These are phyloP conservation scores for Torulaspora gathmanii DNA, from an alignment of 805 yeast species.

Conservation along the genomic window DNA sequence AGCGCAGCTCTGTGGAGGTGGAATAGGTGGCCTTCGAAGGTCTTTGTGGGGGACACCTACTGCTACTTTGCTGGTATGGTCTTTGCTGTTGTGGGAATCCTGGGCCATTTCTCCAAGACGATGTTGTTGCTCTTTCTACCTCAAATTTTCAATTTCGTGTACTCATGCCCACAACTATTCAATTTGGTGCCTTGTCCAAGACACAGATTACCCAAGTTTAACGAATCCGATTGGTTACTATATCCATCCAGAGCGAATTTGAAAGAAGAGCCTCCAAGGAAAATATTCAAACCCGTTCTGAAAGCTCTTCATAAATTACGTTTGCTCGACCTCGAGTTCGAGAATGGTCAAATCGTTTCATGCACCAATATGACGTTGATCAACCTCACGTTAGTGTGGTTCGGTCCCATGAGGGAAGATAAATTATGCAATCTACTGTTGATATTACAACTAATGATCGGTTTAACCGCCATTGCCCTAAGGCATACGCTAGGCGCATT, in stretches of 20 bases:
- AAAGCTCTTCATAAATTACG: constrained; percentile 44
- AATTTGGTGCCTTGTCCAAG: constrained; percentile 89
- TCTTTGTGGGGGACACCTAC: constrained; percentile 96
- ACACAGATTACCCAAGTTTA: constrained; percentile 82
- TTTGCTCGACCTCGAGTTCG: constrained; percentile 44
- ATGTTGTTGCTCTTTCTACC: constrained; percentile 80
- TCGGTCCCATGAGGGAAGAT: constrained; percentile 90
- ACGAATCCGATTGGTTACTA: constrained; percentile 61
- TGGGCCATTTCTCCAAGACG: constrained; percentile 95
- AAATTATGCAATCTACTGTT: constrained; percentile 58
- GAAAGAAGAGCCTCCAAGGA: constrained; percentile 35
- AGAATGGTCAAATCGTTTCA: constrained; percentile 35
- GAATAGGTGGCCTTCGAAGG: constrained; percentile 89
- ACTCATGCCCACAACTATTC: constrained; percentile 89
- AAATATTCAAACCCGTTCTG: constrained; percentile 37
- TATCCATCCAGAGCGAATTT: constrained; percentile 62
- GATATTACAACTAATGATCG: constrained; percentile 57
- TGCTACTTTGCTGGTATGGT: constrained; percentile 99
- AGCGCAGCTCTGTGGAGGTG: constrained; percentile 66
- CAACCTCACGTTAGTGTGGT: constrained; percentile 74
- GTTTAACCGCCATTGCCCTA: constrained; percentile 57
- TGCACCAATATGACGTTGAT: constrained; percentile 85
- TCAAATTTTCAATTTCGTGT: constrained; percentile 83
- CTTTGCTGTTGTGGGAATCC: constrained; percentile 91
- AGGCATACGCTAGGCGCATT: constrained; percentile 85